Evolutionary conservation across 345 rosid genomes (phyloP), one percentile per base, ranked within the genome.

Genomic region (Clarkia xantiana): DNA sequence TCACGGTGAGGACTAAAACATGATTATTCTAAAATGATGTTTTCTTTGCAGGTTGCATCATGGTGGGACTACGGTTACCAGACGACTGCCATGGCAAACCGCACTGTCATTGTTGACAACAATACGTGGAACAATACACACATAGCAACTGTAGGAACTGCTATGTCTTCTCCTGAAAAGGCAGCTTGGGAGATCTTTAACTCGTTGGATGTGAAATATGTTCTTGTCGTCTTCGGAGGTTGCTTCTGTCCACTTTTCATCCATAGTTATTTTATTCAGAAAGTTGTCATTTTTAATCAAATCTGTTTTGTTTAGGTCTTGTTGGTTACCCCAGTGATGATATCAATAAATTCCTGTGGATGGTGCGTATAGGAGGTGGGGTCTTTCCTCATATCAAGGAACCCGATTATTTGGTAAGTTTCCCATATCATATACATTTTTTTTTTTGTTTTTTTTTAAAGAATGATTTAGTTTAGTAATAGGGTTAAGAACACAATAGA

Each of bases 51-150:
- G 98, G 98, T 91, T 66, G 98, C 96, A 51, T 91, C 96, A 43
- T 86, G 96, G 98, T 91, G 98, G 96, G 98, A 91, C 75, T 91
- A 86, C 42, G 98, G 98, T 59, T 91, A 91, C 62, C 98, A 91
- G 70, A 91, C 98, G 45, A 86, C 98, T 62, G 96, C 98, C 39
- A 91, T 91, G 96, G 98, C 98, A 52, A 91, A 86, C 45, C 85
- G 98, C 62, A 91, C 98, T 9, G 98, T 91, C 61, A 86, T 91
- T 48, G 98, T 91, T 47, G 98, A 91, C 74, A 86, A 91, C 64
- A 91, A 91, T 59, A 91, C 98, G 40, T 91, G 98, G 98, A 91
- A 91, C 60, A 91, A 91, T 69, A 91, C 98, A 15, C 98, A 91
- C 62, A 91, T 91, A 70, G 98, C 98, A 59, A 91, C 98, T 45